phyloP scores from a whole-genome alignment of 2,329 filamentous ascomycete genomes.

The Xylariales sp. region DNA sequence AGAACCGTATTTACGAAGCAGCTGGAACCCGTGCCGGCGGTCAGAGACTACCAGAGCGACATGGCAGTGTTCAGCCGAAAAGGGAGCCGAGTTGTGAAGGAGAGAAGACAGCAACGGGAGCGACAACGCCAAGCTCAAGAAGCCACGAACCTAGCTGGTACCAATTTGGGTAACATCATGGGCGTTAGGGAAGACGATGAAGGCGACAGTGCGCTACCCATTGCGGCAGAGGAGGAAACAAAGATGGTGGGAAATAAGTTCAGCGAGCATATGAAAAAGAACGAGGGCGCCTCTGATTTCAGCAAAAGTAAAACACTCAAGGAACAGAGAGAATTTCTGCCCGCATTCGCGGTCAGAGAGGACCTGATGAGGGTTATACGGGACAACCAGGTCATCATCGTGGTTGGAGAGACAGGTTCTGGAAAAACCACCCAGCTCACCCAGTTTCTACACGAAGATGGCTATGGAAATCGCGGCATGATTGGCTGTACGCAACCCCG shows the following conservation, averaged over 20 bases:
- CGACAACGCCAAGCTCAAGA: slow-evolving; percentile 92
- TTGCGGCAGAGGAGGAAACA: slow-evolving; percentile 61
- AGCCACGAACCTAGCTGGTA: slow-evolving; percentile 88
- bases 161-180: slow-evolving; percentile 89
- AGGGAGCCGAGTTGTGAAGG: slow-evolving; percentile 87
- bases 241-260: slow-evolving; percentile 73
- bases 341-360: slow-evolving; percentile 93
- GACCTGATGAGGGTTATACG: slow-evolving; percentile 87
- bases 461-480: slow-evolving; percentile 81
- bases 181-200: slow-evolving; percentile 91
- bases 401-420: slow-evolving; percentile 94
- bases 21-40: slow-evolving; percentile 87
- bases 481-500: slow-evolving; percentile 96
- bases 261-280: slow-evolving; percentile 83
- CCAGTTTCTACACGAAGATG: slow-evolving; percentile 93
- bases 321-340: slow-evolving; percentile 89
- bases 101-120: slow-evolving; percentile 87
- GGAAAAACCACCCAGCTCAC: slow-evolving; percentile 97
- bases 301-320: slow-evolving; percentile 85
- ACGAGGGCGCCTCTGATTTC: slow-evolving; percentile 82
- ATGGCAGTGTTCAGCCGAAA: slow-evolving; percentile 98
- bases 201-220: slow-evolving; percentile 81
- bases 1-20: slow-evolving; percentile 97
- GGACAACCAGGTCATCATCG: slow-evolving; percentile 95
- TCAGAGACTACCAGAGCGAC: slow-evolving; percentile 91